These are phyloP conservation scores for Panaeolus papilionaceus DNA, from an alignment of 768 basidiomycete genomes.

Conservation along the genomic window DNA sequence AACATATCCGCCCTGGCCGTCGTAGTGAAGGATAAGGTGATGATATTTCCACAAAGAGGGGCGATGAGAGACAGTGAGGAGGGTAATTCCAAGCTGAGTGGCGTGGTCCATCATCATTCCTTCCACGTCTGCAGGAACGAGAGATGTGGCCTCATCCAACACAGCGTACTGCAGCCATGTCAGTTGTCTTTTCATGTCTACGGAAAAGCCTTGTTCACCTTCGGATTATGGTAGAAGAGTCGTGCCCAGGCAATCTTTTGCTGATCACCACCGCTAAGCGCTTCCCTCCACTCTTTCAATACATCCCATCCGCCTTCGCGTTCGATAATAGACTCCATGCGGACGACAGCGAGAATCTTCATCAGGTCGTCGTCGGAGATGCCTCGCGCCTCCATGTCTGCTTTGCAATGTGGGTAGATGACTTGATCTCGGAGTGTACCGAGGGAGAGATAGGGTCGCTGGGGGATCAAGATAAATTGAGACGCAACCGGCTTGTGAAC, in stretches of 20 bases:
- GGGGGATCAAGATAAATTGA: constrained; percentile 94
- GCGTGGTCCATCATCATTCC: constrained; percentile 96
- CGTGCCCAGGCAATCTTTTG: constrained; percentile 98
- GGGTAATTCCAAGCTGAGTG: constrained; percentile 84
- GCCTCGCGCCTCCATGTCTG: constrained; percentile 78
- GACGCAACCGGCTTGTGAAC: constrained; percentile 90
- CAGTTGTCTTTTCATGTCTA: constrained; percentile 13
- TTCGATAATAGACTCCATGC: constrained; percentile 87
- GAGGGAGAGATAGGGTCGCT: constrained; percentile 92
- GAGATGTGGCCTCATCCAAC: constrained; percentile 94
- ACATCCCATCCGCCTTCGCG: constrained; percentile 97
- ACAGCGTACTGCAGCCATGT: constrained; percentile 80
- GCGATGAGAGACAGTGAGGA: constrained; percentile 94
- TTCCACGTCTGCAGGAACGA: constrained; percentile 93
- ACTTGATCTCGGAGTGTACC: constrained; percentile 96
- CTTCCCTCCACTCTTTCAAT: constrained; percentile 92
- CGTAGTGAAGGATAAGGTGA: constrained; percentile 86
- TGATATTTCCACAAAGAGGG: constrained; percentile 96
- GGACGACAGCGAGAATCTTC: constrained; percentile 73
- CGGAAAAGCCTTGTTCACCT: constrained; percentile 51
- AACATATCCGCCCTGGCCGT: constrained; percentile 94
- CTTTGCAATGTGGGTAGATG: constrained; percentile 89
- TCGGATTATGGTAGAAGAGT: constrained; percentile 94
- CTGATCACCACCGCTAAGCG: constrained; percentile 93
- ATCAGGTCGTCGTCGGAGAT: constrained; percentile 79